Base-by-base conservation (phyloP, 108 stramenopile genomes). In the Cyclostephanos invisitatus region DNA sequence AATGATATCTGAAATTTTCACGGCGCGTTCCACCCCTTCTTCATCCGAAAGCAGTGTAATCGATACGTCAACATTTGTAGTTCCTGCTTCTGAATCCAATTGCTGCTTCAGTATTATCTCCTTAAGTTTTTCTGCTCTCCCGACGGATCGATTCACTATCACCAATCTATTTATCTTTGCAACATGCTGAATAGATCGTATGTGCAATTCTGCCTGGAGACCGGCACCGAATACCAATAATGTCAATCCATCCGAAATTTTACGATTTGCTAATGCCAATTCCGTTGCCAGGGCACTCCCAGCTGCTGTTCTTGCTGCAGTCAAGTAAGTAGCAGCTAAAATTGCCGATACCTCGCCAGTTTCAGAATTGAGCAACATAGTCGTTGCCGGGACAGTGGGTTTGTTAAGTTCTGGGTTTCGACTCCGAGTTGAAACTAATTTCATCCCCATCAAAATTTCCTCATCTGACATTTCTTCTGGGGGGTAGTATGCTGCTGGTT, bases 201-300 rank as follows among this genome's bases (percentile, higher is more conserved):
- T 80, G 70, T 93, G 92, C 54, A 86, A 66, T 80, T 87, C 90
- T 5, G 87, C 89, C 55, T 93, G 92, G 12, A 88, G 51, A 12
- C 92, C 92, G 5, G 89, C 92, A 35, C 92, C 92, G 73, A 93
- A 93, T 14, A 93, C 78, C 11, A 88, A 79, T 36, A 93, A 61
- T 60, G 87, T 83, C 49, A 69, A 32, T 35, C 38, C 24, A 67
- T 55, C 47, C 35, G 55, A 18, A 22, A 56, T 66, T 11, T 70
- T 68, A 49, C 51, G 60, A 62, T 75, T 74, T 14, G 48, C 36
- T 15, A 84, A 49, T 35, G 73, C 68, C 56, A 73, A 36, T 59
- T 84, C 70, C 0, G 89, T 87, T 25, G 92, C 84, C 50, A 93
- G 21, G 5, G 89, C 92, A 62, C 84, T 85, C 8, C 89, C 89